These are phyloP conservation scores for Penicillium sp. DNA, from an alignment of 2,329 filamentous ascomycete genomes.

Conservation along the genomic window DNA sequence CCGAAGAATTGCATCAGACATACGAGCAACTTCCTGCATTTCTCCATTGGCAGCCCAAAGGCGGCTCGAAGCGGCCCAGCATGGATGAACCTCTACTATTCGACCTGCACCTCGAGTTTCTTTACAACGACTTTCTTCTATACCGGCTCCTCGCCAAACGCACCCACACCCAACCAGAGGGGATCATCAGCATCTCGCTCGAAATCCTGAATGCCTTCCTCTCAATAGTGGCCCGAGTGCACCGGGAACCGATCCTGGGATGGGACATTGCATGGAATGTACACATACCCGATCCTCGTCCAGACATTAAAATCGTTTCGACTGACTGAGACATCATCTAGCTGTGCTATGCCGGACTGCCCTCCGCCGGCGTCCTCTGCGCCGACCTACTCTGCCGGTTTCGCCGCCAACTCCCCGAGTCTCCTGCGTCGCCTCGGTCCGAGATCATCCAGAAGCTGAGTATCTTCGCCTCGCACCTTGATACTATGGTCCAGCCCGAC, in stretches of 20 bases:
- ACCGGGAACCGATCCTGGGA: constrained; percentile 8
- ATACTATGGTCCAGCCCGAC: constrained; percentile 17
- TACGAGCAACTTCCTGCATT: constrained; percentile 17
- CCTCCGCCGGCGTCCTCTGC: constrained; percentile 28
- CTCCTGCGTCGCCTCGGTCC: constrained; percentile 20
- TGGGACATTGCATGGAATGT: constrained; percentile 20
- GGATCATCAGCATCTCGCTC: constrained; percentile 20
- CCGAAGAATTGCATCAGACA: constrained; percentile 14
- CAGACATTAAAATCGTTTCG: too few relatives aligned
- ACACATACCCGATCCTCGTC: constrained; percentile 3
- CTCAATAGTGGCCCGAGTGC: constrained; percentile 7
- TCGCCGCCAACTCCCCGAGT: constrained; percentile 1
- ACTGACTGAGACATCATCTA: too few relatives aligned
- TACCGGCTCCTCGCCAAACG: constrained; percentile 21
- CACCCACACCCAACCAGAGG: constrained; percentile 18
- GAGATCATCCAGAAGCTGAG: constrained; percentile 30
- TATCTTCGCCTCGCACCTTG: constrained; percentile 21
- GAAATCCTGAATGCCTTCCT: constrained; percentile 24
- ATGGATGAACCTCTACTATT: constrained; percentile 11
- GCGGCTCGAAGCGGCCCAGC: not conserved
- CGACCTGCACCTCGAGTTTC: constrained; percentile 21
- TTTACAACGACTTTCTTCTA: constrained; percentile 27
- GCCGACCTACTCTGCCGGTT: constrained; percentile 27
- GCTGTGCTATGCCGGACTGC: constrained; percentile 25
- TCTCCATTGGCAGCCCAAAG: constrained; percentile 20